Base-by-base conservation (phyloP, 805 yeast genomes). In the Tetrapisispora nanseiensis region DNA sequence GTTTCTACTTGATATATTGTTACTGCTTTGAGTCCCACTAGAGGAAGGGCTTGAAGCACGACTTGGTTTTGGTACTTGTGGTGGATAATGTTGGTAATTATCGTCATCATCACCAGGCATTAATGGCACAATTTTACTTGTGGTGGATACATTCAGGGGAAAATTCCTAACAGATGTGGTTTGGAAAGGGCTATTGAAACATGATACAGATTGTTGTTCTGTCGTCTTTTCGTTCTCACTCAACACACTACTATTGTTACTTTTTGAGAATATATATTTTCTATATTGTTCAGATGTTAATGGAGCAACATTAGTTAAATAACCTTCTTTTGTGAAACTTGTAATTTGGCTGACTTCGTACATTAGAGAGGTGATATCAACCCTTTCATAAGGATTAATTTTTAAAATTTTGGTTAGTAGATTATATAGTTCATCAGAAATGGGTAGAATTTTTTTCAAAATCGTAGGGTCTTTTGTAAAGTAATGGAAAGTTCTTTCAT, bases 391-490 rank as follows among this genome's bases (percentile, higher is more conserved):
- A 27, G 71, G 70, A 35, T 66, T 59, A 27, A 59, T 50, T 45
- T 51, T 57, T 37, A 66, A 46, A 9, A 67, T 54, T 24, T 54
- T 49, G 1, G 51, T 57, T 34, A 85, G 61, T 29, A 85, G 62
- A 4, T 56, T 46, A 55, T 72, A 80, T 40, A 86, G 67, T 48
- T 81, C 81, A 20, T 63, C 59, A 26, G 89, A 78, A 7, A 89
- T 74, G 26, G 95, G 94, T 50, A 87, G 65, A 32, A 87, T 87
- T 42, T 76, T 71, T 55, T 70, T 62, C 45, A 87, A 65, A 3
- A 86, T 72, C 9, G 61, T 56, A 8, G 76, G 69, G 48, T 78
- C 76, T 42, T 71, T 68, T 29, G 76, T 67, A 59, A 72, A 89
- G 20, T 78, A 79, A 45, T 68, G 67, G 63, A 82, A 87, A 0